These are phyloP conservation scores for Nothomitra cinnamomea DNA, from an alignment of 2,329 filamentous ascomycete species.

Conservation along the genomic window DNA sequence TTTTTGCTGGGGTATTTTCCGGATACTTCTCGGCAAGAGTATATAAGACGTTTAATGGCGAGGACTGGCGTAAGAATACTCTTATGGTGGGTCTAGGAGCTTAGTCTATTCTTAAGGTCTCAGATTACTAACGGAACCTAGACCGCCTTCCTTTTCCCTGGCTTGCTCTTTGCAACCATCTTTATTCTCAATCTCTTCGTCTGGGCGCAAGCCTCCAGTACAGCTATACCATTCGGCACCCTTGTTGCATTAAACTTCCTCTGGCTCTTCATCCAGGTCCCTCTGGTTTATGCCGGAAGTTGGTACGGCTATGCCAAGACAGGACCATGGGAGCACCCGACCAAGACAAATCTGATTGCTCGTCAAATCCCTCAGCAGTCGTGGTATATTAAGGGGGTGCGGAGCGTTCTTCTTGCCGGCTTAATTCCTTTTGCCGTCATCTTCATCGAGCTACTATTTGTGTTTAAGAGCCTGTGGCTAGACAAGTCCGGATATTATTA, in stretches of 20 bases:
- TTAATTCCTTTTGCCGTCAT: slow-evolving; percentile 73
- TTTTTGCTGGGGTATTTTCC: slow-evolving; percentile 69
- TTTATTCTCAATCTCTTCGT: slow-evolving; percentile 79
- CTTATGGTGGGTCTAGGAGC: slow-evolving; percentile 32
- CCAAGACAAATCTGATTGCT: slow-evolving; percentile 53
- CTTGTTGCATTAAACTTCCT: slow-evolving; percentile 54
- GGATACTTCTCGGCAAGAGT: slow-evolving; percentile 75
- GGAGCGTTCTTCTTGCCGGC: slow-evolving; percentile 53
- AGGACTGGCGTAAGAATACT: slow-evolving; percentile 59
- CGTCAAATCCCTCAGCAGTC: slow-evolving; percentile 58
- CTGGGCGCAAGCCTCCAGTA: slow-evolving; percentile 79
- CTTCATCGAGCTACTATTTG: slow-evolving; percentile 73
- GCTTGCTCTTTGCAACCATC: slow-evolving; percentile 54
- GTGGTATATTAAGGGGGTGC: slow-evolving; percentile 53
- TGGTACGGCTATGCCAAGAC: slow-evolving; percentile 57
- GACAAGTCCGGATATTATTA: slow-evolving; percentile 89
- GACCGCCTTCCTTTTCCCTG: slow-evolving; percentile 64
- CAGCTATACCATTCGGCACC: slow-evolving; percentile 69
- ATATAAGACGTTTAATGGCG: slow-evolving; percentile 68
- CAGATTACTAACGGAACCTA: slow-evolving; percentile 11
- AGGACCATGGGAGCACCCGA: slow-evolving; percentile 62
- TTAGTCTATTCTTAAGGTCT: background rate
- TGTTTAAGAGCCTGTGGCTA: slow-evolving; percentile 77
- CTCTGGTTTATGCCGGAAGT: slow-evolving; percentile 64
- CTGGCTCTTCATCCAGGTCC: slow-evolving; percentile 75